Base-by-base conservation (phyloP, 495 filamentous ascomycete genomes). In the Hypomontagnella monticulosa region DNA sequence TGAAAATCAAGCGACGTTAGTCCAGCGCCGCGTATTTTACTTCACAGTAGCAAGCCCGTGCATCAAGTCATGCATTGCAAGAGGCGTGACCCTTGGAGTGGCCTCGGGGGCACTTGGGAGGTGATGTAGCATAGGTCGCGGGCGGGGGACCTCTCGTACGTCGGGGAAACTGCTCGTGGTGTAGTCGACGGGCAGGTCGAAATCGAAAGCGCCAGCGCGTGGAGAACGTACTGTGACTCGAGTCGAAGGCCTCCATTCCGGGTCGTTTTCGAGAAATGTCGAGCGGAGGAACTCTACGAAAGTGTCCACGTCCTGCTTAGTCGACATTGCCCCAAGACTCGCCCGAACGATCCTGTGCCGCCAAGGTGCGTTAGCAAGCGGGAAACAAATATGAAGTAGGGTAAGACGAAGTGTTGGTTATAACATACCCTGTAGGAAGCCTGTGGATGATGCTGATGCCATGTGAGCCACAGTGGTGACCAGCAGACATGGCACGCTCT, bases 271-370 rank as follows among this genome's bases (percentile, higher is more conserved):
- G 38, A 80, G 49, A 43, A 85, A 89, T 9, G 78, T 76, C 4
- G 86, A 75, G 16, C 78, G 67, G 4, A 91, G 37, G 67, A 90
- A 91, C 2, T 73, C 57, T 1, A 91, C 36, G 43, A 92, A 83
- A 0, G 63, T 73, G 36, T 85, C 80, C 11, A 92, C 81, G 55
- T 93, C 90, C 3, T 78, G 63, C 16, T 76, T 57, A 1, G 83
- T 90, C 61, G 85, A 89, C 88, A 91, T 91, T 3, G 89, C 90
- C 4, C 90, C 90, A 5, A 93, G 73, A 61, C 87, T 90, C 4
- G 84, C 86, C 8, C 90, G 79, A 4, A 90, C 84, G 27, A 92
- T 81, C 0, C 90, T 79, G 61, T 0, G 46, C n/a, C 4, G 38
- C 9, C 3, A 2, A 7, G 14, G 30, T 23, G 38, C 53, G 59